Percentiles rank a stretch among this genome's conserved stretches.
Conservation (phyloP, 2,329 filamentous ascomycete species). For the Penicillium sp. region DNA sequence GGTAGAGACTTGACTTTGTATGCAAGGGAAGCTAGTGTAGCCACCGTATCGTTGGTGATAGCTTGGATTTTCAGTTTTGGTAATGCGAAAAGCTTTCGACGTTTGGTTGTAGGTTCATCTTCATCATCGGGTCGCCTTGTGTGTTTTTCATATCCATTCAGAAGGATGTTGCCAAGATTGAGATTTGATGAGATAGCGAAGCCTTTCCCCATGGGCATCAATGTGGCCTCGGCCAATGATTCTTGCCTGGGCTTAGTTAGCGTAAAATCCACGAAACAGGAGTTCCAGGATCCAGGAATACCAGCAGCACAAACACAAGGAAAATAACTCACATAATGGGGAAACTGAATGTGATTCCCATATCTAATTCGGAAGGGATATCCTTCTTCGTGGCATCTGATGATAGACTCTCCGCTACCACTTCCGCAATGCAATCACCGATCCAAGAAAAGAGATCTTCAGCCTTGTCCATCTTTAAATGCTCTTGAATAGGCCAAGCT, state of each 20-base stretch:
- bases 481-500: slow-evolving; percentile 56
- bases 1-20: slow-evolving; percentile 65
- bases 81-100: slow-evolving; percentile 51
- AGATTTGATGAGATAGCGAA: slow-evolving; percentile 58
- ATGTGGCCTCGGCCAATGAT: slow-evolving; percentile 53
- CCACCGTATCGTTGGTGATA: slow-evolving; percentile 79
- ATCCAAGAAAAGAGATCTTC: slow-evolving; percentile 80
- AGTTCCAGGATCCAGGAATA: not conserved
- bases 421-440: slow-evolving; percentile 71
- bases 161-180: slow-evolving; percentile 55
- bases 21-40: slow-evolving; percentile 74
- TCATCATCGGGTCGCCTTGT: slow-evolving; percentile 42
- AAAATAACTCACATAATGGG: slow-evolving; percentile 47
- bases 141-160: slow-evolving; percentile 56
- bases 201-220: slow-evolving; percentile 60
- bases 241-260: slow-evolving; percentile 46
- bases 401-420: slow-evolving; percentile 58
- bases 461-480: slow-evolving; percentile 64
- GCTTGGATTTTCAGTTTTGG: slow-evolving; percentile 70
- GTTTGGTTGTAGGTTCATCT: slow-evolving; percentile 45
- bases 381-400: slow-evolving; percentile 41
- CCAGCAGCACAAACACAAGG: not conserved
- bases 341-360: slow-evolving; percentile 53
- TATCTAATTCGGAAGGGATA: slow-evolving; percentile 47
- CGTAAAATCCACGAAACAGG: not conserved